Conservation (phyloP, 495 filamentous ascomycete genomes). For the Daldinia concentrica region DNA sequence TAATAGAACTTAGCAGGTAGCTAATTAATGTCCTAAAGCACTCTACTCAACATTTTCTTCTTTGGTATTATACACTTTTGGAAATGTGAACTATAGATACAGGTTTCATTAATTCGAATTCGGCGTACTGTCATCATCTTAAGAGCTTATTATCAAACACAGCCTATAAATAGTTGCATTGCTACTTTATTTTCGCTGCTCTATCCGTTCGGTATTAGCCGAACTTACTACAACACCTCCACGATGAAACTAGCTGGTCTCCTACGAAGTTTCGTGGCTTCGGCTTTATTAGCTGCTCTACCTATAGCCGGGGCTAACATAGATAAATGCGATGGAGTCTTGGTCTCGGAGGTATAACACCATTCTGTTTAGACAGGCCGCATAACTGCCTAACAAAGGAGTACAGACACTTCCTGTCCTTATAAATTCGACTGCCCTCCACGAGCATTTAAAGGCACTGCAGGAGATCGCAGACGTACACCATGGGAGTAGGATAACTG, state of each 20-base stretch:
- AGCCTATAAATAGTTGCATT: constrained; percentile 11
- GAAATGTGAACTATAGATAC: background rate
- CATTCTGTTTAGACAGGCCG: background rate
- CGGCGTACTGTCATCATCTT: constrained; percentile 1
- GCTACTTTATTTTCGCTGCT: background rate
- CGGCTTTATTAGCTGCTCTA: background rate
- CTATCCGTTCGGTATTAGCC: background rate
- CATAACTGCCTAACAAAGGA: constrained; percentile 12
- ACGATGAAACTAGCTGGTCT: constrained; percentile 8
- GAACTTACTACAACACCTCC: background rate
- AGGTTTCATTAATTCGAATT: background rate
- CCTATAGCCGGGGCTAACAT: background rate
- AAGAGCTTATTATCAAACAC: constrained; percentile 13
- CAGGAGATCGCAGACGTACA: constrained; percentile 10
- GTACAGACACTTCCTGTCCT: constrained; percentile 27
- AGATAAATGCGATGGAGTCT: constrained; percentile 21
- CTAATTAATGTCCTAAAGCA: background rate
- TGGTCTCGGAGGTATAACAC: constrained; percentile 26
- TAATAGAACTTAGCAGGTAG: background rate
- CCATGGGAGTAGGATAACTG: constrained; percentile 21
- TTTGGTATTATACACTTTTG: background rate
- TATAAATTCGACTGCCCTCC: constrained; percentile 5
- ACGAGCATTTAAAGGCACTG: constrained; percentile 15
- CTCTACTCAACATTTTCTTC: background rate
- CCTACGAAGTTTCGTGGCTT: background rate